These are phyloP conservation scores for Fremontodendron californicum DNA, from an alignment of 345 rosid species.

Conservation along the genomic window DNA sequence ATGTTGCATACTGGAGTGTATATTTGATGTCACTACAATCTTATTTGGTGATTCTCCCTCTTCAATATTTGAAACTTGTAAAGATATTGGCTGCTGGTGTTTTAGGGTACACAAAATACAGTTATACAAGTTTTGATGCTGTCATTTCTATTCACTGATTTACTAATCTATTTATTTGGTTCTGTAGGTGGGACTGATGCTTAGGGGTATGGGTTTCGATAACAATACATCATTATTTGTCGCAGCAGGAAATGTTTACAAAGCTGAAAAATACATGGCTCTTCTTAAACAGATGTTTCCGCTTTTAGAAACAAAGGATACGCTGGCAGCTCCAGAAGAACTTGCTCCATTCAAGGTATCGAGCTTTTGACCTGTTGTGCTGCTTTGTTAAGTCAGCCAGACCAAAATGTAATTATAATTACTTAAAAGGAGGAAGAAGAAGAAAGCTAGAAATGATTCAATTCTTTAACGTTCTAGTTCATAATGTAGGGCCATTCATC, in stretches of 20 bases:
- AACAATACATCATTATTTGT: constrained; percentile 70
- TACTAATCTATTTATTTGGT: constrained; percentile 5
- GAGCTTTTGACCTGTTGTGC: not conserved
- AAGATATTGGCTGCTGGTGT: not conserved
- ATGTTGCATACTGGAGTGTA: not conserved
- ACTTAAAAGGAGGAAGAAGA: not conserved
- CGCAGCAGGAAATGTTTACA: constrained; percentile 91
- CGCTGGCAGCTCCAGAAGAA: constrained; percentile 72
- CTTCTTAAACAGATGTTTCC: constrained; percentile 93
- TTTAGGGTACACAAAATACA: not conserved
- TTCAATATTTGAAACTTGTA: not conserved
- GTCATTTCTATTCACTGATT: not conserved
- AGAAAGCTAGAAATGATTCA: not conserved
- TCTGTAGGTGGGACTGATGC: constrained; percentile 94
- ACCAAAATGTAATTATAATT: not conserved
- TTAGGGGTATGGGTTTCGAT: constrained; percentile 95
- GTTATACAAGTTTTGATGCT: not conserved
- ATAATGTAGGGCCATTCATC: constrained; percentile 76
- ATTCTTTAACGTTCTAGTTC: constrained; percentile 20
- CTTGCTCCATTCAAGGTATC: constrained; percentile 83
- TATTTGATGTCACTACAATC: not conserved
- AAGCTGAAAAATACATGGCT: constrained; percentile 84
- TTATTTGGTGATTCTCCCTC: not conserved
- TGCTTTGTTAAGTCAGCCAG: not conserved
- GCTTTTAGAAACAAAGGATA: constrained; percentile 79